These are phyloP conservation scores for Aspergillus biplanus DNA, from an alignment of 495 filamentous ascomycete species.

Conservation along the genomic window DNA sequence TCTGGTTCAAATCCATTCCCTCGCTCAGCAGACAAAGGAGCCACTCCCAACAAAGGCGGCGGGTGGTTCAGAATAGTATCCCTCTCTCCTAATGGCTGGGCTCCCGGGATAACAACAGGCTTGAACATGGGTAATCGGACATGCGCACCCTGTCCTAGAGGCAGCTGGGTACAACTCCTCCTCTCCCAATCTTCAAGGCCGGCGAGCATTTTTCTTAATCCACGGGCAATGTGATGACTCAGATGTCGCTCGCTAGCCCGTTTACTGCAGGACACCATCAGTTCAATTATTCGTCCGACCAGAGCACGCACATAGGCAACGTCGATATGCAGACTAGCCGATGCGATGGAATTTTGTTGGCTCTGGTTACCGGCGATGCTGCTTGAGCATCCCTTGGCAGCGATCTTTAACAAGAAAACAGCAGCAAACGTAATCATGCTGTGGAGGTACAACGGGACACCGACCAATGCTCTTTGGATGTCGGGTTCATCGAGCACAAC, in stretches of 20 bases:
- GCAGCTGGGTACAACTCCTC: conserved; percentile 32
- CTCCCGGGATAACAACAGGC: conserved; percentile 42
- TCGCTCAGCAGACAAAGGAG: conserved; percentile 49
- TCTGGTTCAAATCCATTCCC: conserved; percentile 39
- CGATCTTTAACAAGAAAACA: conserved; percentile 59
- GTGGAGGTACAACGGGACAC: conserved; percentile 57
- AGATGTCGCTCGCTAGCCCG: conserved; percentile 56
- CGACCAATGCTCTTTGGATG: conserved; percentile 53
- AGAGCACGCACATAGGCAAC: conserved; percentile 47
- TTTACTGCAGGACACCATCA: conserved; percentile 54
- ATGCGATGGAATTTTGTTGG: conserved; percentile 49
- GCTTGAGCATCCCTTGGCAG: conserved; percentile 47
- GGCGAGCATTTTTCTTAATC: conserved; percentile 56
- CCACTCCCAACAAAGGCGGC: conserved; percentile 46
- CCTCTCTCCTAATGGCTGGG: conserved; percentile 45
- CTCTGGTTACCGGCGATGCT: conserved; percentile 29
- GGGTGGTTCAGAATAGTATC: conserved; percentile 48
- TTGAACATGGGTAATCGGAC: conserved; percentile 44
- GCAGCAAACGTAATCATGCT: conserved; percentile 62
- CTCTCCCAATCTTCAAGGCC: conserved; percentile 54
- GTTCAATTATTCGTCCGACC: conserved; percentile 48
- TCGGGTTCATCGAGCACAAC: conserved; percentile 55
- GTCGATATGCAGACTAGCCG: conserved; percentile 46
- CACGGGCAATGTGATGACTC: conserved; percentile 56
- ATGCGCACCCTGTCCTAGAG: conserved; percentile 25